Base-by-base conservation (phyloP, 257 asterid genomes). In the Salvia hispanica region DNA sequence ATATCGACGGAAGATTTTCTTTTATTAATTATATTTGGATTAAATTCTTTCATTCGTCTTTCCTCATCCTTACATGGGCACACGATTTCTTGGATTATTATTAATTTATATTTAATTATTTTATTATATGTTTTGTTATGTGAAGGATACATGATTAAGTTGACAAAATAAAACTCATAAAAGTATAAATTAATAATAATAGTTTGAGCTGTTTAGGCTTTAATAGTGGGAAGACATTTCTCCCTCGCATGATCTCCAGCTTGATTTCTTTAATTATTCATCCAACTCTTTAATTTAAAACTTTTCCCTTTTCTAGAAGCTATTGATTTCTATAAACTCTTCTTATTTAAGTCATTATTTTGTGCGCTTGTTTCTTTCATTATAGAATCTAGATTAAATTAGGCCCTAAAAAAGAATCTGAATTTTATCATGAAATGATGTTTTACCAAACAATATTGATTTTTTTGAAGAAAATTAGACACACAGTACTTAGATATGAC, bases 221-320 rank as follows among this genome's bases (percentile, higher is more conserved):
- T 69, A 46, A 77, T 80, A 66, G 73, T 72, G 80, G 77, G 79
- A 67, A 62, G 71, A 14, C 71, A 51, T 78, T 70, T 72, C 77
- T 66, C 72, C 74, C 2, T 59, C 77, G 40, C 64, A 79, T 55
- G 75, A 54, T 56, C 31, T 58, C 45, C 66, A 45, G 58, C 58
- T 77, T 73, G 55, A 51, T 79, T 40, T 55, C 16, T 52, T 33
- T 75, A 4, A 42, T 15, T 36, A 40, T 25, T 63, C 46, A 10
- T 34, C 34, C 44, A 25, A n/a, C n/a, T 40, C 2, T 39, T 45
- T 50, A 31, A 34, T 7, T 0, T 18, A 47, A 9, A 34, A 58
- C 16, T 0, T 7, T 28, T 63, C 34, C 55, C 71, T 71, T 55
- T 64, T 57, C 69, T 39, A 69, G 46, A 69, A 55, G 74, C 21